Evolutionary conservation across 257 asterid species (phyloP).

Genomic region (Solanum chmielewskii): DNA sequence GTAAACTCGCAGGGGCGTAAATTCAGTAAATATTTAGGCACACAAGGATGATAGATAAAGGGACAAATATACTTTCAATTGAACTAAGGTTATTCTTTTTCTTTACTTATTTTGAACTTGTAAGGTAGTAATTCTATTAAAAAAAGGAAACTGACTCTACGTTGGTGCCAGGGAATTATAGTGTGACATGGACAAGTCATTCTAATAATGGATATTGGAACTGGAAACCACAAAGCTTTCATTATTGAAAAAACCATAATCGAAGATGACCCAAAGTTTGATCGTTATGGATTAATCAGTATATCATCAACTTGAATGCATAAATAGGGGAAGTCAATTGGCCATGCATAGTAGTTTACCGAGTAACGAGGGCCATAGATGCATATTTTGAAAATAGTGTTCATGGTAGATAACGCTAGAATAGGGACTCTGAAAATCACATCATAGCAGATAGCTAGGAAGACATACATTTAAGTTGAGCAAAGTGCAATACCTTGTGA

Average conservation of each 20-base stretch:
- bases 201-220: not conserved
- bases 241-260: not conserved
- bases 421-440: not conserved
- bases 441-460: not conserved
- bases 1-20: not conserved
- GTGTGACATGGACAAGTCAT: not conserved
- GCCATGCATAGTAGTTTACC: not conserved
- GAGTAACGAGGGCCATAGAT: not conserved
- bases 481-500: constrained; percentile 42
- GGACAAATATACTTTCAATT: not conserved
- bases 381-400: not conserved
- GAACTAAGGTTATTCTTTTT: not conserved
- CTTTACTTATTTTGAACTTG: not conserved
- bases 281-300: not conserved
- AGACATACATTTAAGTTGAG: not conserved
- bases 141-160: not conserved
- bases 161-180: not conserved
- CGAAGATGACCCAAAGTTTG: not conserved
- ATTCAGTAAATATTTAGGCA: not conserved
- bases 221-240: not conserved
- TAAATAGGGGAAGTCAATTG: not conserved
- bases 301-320: not conserved
- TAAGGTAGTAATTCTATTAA: not conserved
- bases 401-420: not conserved
- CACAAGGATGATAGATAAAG: not conserved